These are phyloP conservation scores for Stenogyne calaminthoides DNA, from an alignment of 305 asterid species.

Conservation along the genomic window DNA sequence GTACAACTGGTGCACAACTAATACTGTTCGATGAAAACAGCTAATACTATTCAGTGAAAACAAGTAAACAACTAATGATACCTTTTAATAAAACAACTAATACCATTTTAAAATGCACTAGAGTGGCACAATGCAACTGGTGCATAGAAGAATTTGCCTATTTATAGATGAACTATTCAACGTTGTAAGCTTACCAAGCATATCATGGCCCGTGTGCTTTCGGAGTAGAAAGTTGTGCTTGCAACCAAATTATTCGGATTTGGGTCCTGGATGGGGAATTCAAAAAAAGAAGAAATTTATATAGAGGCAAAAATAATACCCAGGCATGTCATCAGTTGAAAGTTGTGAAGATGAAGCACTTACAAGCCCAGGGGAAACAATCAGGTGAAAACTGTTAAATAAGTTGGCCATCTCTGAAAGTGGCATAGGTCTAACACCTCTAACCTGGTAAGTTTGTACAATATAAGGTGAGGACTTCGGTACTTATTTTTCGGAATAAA, in stretches of 20 bases:
- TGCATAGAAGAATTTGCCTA: neutral
- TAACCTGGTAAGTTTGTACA: conserved; percentile 62
- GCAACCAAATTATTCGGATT: conserved; percentile 93
- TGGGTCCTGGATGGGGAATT: conserved; percentile 75
- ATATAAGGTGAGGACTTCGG: conserved; percentile 18
- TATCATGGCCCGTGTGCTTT: conserved; percentile 91
- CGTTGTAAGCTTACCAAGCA: conserved; percentile 77
- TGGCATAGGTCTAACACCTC: conserved; percentile 91
- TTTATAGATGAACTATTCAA: neutral
- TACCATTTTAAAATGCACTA: too few species aligned
- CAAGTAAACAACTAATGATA: too few species aligned
- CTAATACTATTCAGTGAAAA: too few species aligned
- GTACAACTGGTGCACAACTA: too few species aligned
- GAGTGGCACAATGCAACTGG: too few species aligned
- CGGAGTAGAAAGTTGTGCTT: conserved; percentile 94
- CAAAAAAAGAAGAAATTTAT: conserved; percentile 19
- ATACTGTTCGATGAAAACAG: too few species aligned
- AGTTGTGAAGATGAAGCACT: conserved; percentile 40
- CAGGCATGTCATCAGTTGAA: conserved; percentile 21
- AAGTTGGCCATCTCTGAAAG: conserved; percentile 86
- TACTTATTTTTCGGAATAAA: conserved; percentile 9
- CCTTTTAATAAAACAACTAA: too few species aligned
- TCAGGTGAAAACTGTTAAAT: conserved; percentile 65
- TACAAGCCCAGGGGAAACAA: conserved; percentile 94
- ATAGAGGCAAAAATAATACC: conserved; percentile 28